Base-by-base conservation (phyloP, 192 early-diverging fungal genomes). In the Rhizoclosmatium globosum region DNA sequence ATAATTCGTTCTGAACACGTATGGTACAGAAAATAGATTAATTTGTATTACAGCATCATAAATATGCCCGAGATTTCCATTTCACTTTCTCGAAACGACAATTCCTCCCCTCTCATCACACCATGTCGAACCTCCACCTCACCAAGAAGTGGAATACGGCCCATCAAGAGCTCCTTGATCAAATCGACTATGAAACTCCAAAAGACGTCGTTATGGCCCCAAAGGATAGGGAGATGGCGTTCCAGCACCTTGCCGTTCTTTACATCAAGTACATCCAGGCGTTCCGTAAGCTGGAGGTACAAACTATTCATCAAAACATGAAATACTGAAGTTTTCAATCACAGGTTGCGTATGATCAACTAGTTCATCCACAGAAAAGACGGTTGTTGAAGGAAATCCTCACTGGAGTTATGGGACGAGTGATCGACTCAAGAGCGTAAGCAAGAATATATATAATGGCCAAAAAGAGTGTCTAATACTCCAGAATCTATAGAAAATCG, bases 351-450 rank as follows among this genome's bases (percentile, higher is more conserved):
- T 90, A 91, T 64, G 88, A 91, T 74, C 85, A 89, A 64, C 85
- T 89, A 15, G 77, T 91, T 17, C 90, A 91, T 79, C 90, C 90
- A 0, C 90, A 91, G 76, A 91, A 91, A 67, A 61, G 89, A n/a
- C 71, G 88, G 46, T 73, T 91, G 48, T 66, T 91, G 50, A 79
- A 78, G 43, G 87, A 87, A 50, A 84, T 87, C 11, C 64, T 91
- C 0, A 56, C 88, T 13, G 85, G 85, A 15, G 77, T 84, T 41
- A 85, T 91, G 48, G 87, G 87, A 13, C 81, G 90, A 19, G 39
- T 91, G 2, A 42, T 91, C 9, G 90, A 91, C 67, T 91, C 46
- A 90, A 89, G 77, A 87, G 84, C 74, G 89, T 90, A 84, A 76
- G 75, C 19, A 47, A 70, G 31, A 23, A 61, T 38, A 15, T 9